phyloP scores from a whole-genome alignment of 257 asterid genomes.

The Gentiana macrophylla region DNA sequence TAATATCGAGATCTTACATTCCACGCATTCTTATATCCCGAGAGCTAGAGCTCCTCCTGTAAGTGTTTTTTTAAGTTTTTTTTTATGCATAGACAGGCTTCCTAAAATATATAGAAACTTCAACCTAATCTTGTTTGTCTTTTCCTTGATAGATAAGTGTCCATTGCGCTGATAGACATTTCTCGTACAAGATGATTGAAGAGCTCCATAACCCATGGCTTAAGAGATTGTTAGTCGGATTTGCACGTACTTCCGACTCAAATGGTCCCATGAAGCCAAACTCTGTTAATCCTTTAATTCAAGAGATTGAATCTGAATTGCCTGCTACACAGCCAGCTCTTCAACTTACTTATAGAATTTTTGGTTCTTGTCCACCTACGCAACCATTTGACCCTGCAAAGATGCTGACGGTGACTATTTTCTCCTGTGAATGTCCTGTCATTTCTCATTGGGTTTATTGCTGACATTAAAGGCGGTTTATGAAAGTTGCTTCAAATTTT shows the following conservation, averaged over 20 bases:
- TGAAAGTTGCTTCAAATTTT: conserved; percentile 5
- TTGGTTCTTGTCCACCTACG: conserved; percentile 98
- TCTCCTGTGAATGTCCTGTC: conserved; percentile 4
- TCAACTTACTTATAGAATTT: conserved; percentile 73
- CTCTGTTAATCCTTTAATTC: conserved; percentile 59
- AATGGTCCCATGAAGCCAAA: conserved; percentile 86
- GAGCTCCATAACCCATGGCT: conserved; percentile 95
- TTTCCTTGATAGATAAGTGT: conserved; percentile 44
- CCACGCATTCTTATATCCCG: conserved; percentile 85
- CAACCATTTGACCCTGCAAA: conserved; percentile 99
- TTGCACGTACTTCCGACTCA: conserved; percentile 85
- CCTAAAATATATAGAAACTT: not conserved
- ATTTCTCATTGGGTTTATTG: not conserved
- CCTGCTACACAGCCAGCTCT: conserved; percentile 80
- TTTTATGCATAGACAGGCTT: not conserved
- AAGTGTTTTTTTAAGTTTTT: conserved; percentile 20
- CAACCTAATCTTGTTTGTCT: conserved; percentile 1
- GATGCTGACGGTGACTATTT: conserved; percentile 71
- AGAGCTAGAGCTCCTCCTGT: conserved; percentile 95
- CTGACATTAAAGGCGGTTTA: conserved; percentile 5
- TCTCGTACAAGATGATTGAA: conserved; percentile 72
- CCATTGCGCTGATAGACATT: conserved; percentile 82
- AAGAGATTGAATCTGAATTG: conserved; percentile 83
- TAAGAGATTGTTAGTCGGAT: conserved; percentile 81
- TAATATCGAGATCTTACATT: conserved; percentile 62